Evolutionary conservation across 208 protist species (phyloP), one percentile per base, ranked within the genome.

Genomic region (Leishmania arabica): DNA sequence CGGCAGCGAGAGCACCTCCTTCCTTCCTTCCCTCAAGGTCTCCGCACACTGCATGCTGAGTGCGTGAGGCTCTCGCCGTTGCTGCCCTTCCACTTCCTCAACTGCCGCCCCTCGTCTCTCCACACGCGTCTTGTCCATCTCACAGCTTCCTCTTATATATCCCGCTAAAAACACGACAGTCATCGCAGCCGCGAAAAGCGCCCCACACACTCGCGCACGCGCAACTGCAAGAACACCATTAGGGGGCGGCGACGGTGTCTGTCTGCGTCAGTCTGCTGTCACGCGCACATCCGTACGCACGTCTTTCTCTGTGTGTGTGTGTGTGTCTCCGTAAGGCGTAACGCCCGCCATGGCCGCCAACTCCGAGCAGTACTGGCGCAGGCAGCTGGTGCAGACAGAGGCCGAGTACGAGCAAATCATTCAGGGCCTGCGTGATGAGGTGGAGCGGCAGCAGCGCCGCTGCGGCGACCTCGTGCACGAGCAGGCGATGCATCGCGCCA

Each of bases 401-500:
- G 76, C 90, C 37, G 91, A 97, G 86, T 89, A 94, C 76, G 88
- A 92, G n/a, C 66, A 86, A 49, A 60, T 93, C 1, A 78, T 96
- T 60, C 79, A 89, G 31, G 72, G 77, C 11, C 94, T 95, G 77
- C 91, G 94, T 11, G 84, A 93, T 42, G 91, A 97, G 79, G 89
- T 95, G 64, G 86, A 92, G 75, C 79, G 76, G 34, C 82, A 95
- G 66, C 94, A 93, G 64, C 85, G 88, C 21, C 90, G 88, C 15
- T 94, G 90, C 77, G 82, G 71, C 34, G 92, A 95, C 24, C 87
- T 97, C 13, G 74, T 95, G 75, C 88, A 93, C 71, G 92, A 95
- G 77, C 77, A 86, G 21, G 88, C 84, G 65, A 85, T 97, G 84
- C 87, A 90, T 77, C 86, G 89, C 69, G 91, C 92, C 45, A 86